phyloP scores from a whole-genome alignment of 1,284 basidiomycete species.

The Boletellus dicymbophilus region DNA sequence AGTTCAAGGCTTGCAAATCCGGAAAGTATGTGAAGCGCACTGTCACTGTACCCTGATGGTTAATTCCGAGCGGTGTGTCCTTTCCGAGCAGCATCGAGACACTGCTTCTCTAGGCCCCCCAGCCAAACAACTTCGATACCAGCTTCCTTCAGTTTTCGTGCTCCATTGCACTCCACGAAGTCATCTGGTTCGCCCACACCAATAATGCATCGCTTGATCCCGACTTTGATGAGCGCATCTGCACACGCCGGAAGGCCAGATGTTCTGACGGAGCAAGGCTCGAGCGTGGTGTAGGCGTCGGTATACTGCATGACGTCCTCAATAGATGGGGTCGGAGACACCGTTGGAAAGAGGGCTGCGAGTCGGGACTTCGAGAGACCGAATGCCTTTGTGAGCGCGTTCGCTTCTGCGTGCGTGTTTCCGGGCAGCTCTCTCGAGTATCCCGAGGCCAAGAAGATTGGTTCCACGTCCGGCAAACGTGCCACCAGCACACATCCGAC shows the following conservation, averaged over 20 bases:
- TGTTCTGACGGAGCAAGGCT: slow-evolving; percentile 92
- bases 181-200: slow-evolving; percentile 94
- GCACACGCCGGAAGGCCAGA: slow-evolving; percentile 89
- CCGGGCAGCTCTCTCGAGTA: slow-evolving; percentile 93
- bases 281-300: slow-evolving; percentile 94
- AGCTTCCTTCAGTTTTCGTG: slow-evolving; percentile 70
- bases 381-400: slow-evolving; percentile 81
- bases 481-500: slow-evolving; percentile 88
- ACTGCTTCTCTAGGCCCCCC: slow-evolving; percentile 70
- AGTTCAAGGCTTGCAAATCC: neutral
- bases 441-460: slow-evolving; percentile 74
- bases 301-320: slow-evolving; percentile 55
- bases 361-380: slow-evolving; percentile 46
- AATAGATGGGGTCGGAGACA: slow-evolving; percentile 31
- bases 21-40: slow-evolving; percentile 4
- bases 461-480: slow-evolving; percentile 37
- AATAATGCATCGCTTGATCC: slow-evolving; percentile 80
- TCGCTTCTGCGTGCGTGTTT: slow-evolving; percentile 98
- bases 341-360: slow-evolving; percentile 41
- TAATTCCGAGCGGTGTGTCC: slow-evolving; percentile 37
- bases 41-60: neutral
- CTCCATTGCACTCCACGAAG: slow-evolving; percentile 93
- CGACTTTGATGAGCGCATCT: slow-evolving; percentile 77
- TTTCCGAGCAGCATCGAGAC: slow-evolving; percentile 73
- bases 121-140: slow-evolving; percentile 82